These are phyloP conservation scores for Neonectria neomacrospora DNA, from an alignment of 2,329 filamentous ascomycete species.

Conservation along the genomic window DNA sequence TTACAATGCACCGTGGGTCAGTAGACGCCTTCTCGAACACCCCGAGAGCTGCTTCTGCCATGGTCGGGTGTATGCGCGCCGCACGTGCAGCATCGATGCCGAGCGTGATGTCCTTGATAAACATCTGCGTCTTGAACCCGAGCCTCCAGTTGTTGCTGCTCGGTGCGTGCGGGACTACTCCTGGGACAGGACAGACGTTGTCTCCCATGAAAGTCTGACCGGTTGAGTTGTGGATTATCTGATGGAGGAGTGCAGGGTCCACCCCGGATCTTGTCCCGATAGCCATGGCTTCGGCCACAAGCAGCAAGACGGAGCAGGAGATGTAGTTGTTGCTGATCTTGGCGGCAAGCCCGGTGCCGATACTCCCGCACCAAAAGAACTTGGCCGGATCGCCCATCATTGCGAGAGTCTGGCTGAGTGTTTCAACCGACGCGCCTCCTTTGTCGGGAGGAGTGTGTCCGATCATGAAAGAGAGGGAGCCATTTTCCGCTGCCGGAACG, in stretches of 20 bases:
- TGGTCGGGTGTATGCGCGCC: slow-evolving; percentile 2
- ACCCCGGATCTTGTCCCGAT: slow-evolving; percentile 15
- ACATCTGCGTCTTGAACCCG: slow-evolving; percentile 13
- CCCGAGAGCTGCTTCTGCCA: slow-evolving; percentile 10
- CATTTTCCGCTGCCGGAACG: slow-evolving; percentile 1
- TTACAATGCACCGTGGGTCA: slow-evolving; percentile 18
- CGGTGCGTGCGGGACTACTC: slow-evolving; percentile 9
- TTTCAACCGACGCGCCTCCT: neutral
- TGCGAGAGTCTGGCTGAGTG: neutral
- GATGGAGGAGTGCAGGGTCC: slow-evolving; percentile 10
- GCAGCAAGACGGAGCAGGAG: slow-evolving; percentile 5
- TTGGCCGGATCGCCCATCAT: slow-evolving; percentile 19
- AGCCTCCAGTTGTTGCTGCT: slow-evolving; percentile 17
- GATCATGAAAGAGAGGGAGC: slow-evolving; percentile 16
- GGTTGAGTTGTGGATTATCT: slow-evolving; percentile 27
- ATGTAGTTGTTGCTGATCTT: slow-evolving; percentile 23
- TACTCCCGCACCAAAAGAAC: slow-evolving; percentile 9
- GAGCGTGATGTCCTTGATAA: slow-evolving; percentile 10
- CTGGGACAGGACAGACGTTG: slow-evolving; percentile 8
- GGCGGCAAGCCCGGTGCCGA: slow-evolving; percentile 9
- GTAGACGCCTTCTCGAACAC: slow-evolving; percentile 14
- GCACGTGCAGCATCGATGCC: slow-evolving; percentile 13
- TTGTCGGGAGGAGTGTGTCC: neutral
- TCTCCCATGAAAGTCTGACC: slow-evolving; percentile 25
- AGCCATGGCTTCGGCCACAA: slow-evolving; percentile 16